phyloP scores from a whole-genome alignment of 768 basidiomycete species.

The Cubamyces sp. region DNA sequence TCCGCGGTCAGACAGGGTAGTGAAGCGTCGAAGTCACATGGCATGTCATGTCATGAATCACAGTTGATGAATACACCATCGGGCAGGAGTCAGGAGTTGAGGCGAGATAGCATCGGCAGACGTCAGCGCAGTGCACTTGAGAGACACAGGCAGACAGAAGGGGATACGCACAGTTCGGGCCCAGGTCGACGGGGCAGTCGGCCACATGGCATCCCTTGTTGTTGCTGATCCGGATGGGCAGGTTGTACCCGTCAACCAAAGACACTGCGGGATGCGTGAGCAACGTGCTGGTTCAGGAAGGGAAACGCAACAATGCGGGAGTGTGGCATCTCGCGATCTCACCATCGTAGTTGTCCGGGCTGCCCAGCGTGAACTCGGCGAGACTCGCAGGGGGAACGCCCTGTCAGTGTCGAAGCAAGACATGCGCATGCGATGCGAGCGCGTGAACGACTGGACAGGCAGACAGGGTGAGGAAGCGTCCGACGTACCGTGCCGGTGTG shows the following conservation, averaged over 20 bases:
- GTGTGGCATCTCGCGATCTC: conserved; percentile 31
- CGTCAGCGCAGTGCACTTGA: too few species aligned
- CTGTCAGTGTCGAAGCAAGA: conserved; percentile 10
- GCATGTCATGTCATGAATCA: not conserved
- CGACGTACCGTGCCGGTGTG: conserved; percentile 41
- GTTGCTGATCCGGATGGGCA: conserved; percentile 41
- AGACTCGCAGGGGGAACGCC: conserved; percentile 42
- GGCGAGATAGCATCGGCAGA: too few species aligned
- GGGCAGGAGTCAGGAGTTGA: too few species aligned
- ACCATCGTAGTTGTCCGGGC: conserved; percentile 41
- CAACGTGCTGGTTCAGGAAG: not conserved
- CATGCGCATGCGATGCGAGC: too few species aligned
- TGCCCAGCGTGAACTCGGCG: conserved; percentile 41
- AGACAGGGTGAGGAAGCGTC: not conserved
- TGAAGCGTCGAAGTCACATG: too few species aligned
- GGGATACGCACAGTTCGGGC: conserved; percentile 40
- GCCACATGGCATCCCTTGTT: conserved; percentile 39
- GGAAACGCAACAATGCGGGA: not conserved
- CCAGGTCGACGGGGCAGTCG: conserved; percentile 42
- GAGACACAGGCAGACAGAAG: too few species aligned
- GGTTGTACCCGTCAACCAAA: conserved; percentile 39
- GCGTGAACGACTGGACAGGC: not conserved
- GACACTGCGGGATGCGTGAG: conserved; percentile 27
- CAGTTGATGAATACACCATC: not conserved
- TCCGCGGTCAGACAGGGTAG: not conserved